A percentile compares a stretch with the other conserved stretches of the same genome.
phyloP scores from a whole-genome alignment of 495 filamentous ascomycete species.

The Penicillium desertorum region DNA sequence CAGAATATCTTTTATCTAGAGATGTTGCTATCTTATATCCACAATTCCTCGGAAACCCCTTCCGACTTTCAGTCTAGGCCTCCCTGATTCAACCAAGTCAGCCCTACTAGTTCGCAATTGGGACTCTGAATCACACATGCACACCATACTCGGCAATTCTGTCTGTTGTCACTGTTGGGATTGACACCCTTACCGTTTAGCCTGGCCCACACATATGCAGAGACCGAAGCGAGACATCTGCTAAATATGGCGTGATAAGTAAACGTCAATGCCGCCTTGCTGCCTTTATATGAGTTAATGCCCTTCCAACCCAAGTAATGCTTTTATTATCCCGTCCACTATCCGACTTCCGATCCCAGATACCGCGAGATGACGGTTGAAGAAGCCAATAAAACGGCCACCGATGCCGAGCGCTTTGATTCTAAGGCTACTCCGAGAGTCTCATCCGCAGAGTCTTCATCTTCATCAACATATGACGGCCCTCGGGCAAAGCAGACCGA shows the following conservation, averaged over 20 bases:
- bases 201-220: not conserved
- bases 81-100: not conserved
- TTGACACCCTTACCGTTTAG: not conserved
- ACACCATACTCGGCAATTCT: not conserved
- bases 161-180: not conserved
- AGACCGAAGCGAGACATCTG: not conserved
- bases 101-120: conserved; percentile 3
- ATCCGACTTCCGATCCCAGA: not conserved
- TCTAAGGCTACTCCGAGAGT: conserved; percentile 16
- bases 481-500: conserved; percentile 23
- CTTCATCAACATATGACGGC: conserved; percentile 22
- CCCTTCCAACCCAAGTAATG: not conserved
- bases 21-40: not conserved
- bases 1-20: not conserved
- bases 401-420: conserved; percentile 5
- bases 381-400: conserved; percentile 14
- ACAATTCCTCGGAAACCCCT: too few species aligned
- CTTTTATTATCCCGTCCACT: not conserved
- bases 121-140: not conserved
- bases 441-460: conserved; percentile 23
- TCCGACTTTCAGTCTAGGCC: not conserved
- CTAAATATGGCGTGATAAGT: conserved; percentile 26
- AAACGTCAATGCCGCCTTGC: not conserved
- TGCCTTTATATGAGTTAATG: conserved; percentile 10
- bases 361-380: conserved; percentile 24